phyloP scores from a whole-genome alignment of 2,329 filamentous ascomycete species.

The Calonectria leucothoes region DNA sequence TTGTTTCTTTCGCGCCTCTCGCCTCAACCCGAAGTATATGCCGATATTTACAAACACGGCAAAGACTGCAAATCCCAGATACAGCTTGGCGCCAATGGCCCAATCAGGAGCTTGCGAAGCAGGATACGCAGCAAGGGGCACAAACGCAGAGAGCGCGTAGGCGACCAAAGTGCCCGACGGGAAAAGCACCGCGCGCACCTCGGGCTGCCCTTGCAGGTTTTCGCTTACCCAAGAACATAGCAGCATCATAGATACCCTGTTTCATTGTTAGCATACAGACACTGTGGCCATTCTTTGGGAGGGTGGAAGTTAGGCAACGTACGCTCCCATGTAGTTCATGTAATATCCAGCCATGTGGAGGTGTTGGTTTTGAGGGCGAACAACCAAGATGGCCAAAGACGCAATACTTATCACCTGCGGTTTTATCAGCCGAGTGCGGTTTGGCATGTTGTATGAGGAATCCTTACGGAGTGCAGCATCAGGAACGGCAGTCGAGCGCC shows the following conservation, averaged over 20 bases:
- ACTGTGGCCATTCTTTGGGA: not conserved
- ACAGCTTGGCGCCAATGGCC: not conserved
- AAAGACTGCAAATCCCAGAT: conserved; percentile 1
- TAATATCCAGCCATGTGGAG: conserved; percentile 24
- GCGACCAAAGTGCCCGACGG: not conserved
- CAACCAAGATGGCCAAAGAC: conserved; percentile 19
- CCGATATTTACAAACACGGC: not conserved
- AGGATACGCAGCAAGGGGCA: conserved; percentile 3
- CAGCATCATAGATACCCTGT: conserved; percentile 7
- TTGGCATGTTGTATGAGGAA: not conserved
- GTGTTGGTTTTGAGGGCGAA: conserved; percentile 16
- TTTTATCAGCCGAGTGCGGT: not conserved
- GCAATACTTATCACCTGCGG: conserved; percentile 18
- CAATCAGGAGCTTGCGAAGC: not conserved
- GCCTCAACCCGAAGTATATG: conserved; percentile 2
- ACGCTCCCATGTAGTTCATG: conserved; percentile 26
- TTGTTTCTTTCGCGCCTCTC: not conserved
- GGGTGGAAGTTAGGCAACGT: not conserved
- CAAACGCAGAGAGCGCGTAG: not conserved
- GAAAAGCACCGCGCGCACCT: conserved; percentile 1
- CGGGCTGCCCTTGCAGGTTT: not conserved
- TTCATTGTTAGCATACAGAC: not conserved
- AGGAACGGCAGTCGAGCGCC: conserved; percentile 14
- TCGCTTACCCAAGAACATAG: conserved; percentile 8
- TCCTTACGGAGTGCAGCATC: conserved; percentile 9